A percentile compares a stretch with the other conserved stretches of the same genome.
Conservation (phyloP, 148 eudicot genomes). For the Fagopyrum homotropicum region DNA sequence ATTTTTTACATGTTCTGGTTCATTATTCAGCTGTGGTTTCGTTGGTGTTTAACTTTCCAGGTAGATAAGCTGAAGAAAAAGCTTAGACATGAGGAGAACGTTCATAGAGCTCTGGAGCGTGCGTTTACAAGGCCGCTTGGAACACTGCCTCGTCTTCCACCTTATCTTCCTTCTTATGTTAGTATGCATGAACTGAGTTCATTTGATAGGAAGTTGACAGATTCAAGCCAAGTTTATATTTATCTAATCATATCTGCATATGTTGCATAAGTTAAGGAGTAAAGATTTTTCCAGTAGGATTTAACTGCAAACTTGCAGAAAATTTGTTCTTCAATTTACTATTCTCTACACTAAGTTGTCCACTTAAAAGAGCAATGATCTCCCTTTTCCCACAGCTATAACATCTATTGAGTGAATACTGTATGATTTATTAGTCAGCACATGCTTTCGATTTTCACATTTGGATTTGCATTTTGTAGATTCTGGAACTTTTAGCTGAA, state of each 20-base stretch:
- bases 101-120: slow-evolving; percentile 66
- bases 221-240: too few relatives aligned
- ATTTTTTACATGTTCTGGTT: neutral
- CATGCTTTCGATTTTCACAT: too few relatives aligned
- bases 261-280: too few relatives aligned
- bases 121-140: slow-evolving; percentile 74
- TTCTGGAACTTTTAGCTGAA: slow-evolving; percentile 82
- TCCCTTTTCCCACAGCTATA: too few relatives aligned
- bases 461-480: slow-evolving; percentile 30
- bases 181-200: slow-evolving; percentile 15
- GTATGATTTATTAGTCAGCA: neutral
- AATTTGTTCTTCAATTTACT: too few relatives aligned
- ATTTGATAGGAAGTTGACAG: neutral
- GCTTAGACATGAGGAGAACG: slow-evolving; percentile 68
- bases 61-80: slow-evolving; percentile 69
- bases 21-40: neutral
- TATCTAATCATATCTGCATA: too few relatives aligned
- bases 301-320: too few relatives aligned
- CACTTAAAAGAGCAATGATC: too few relatives aligned
- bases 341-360: too few relatives aligned
- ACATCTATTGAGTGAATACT: too few relatives aligned
- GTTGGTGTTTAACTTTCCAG: slow-evolving; percentile 19
- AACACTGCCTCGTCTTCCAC: slow-evolving; percentile 70
- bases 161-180: slow-evolving; percentile 67
- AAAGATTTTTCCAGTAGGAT: too few relatives aligned